Evolutionary conservation across 352 stramenopile genomes (phyloP), one percentile per base, ranked within the genome.

Genomic region (Phytopythium chamaehyphon): DNA sequence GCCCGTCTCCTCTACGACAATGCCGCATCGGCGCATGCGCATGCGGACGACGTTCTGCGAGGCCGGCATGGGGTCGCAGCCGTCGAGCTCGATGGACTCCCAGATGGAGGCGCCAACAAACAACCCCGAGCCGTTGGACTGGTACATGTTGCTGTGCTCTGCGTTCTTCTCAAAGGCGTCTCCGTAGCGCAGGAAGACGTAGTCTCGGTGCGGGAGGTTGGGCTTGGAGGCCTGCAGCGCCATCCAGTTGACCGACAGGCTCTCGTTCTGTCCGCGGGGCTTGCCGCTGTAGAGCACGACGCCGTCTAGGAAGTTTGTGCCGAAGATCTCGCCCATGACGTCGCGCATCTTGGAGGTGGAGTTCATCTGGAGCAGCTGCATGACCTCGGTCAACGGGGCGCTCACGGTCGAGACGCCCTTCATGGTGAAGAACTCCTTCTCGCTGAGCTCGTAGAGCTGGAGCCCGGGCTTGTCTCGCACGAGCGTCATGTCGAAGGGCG

Each of bases 351-450:
- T 81, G 12, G 61, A 19, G 1, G 83, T 90, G 1, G 66, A 67
- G 15, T 88, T 73, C 83, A 92, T 92, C 43, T 70, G 63, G 44
- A 92, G 73, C 48, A 94, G 55, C 38, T 84, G 69, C 81, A 94
- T 92, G 47, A 94, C 79, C 37, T 94, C 81, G 18, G 74, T 62
- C n/a, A 93, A 66, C 16, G 73, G 75, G 4, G 81, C 79, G 53
- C 72, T 83, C 36, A 90, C 76, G 10, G 70, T 85, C 1, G 77
- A 73, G 37, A 90, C 79, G 38, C 76, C 81, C 38, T 90, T 89
- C 80, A 93, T 92, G 0, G 83, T 93, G 68, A 81, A 92, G 59
- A 93, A 90, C 55, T 93, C 83, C 45, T 90, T 83, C 52, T 91
- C 80, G 26, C 61, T 64, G 22, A 90, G 61, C 57, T 94, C 83